These are phyloP conservation scores for Candida gigantensis DNA, from an alignment of 1,139 yeast species.

Conservation along the genomic window DNA sequence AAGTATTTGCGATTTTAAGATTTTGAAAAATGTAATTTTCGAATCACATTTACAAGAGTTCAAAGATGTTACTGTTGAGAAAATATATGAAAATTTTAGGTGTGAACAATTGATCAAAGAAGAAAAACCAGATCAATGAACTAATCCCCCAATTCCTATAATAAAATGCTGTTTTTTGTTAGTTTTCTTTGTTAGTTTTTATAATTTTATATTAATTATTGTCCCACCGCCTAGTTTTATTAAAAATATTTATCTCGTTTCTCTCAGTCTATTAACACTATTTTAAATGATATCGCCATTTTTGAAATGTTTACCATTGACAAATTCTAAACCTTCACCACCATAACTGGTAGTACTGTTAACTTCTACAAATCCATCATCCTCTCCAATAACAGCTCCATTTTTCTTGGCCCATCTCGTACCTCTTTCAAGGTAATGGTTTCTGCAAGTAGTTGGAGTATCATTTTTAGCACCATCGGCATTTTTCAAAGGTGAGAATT, in stretches of 20 bases:
- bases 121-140: background rate
- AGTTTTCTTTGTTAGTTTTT: background rate
- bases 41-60: slow-evolving; percentile 70
- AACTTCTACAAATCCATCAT: slow-evolving; percentile 69
- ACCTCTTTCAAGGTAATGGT: slow-evolving; percentile 64
- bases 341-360: slow-evolving; percentile 71
- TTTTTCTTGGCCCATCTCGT: slow-evolving; percentile 73
- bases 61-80: slow-evolving; percentile 61
- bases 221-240: background rate
- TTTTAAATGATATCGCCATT: slow-evolving; percentile 40
- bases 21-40: slow-evolving; percentile 57
- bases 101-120: slow-evolving; percentile 19
- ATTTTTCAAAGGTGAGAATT: slow-evolving; percentile 93
- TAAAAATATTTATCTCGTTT: too few species aligned
- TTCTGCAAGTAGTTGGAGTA: slow-evolving; percentile 80
- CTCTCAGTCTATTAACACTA: too few species aligned
- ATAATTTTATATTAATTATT: slow-evolving; percentile 1
- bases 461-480: slow-evolving; percentile 81
- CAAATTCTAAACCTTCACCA: slow-evolving; percentile 78
- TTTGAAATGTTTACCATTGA: slow-evolving; percentile 51
- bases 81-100: slow-evolving; percentile 64
- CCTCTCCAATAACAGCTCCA: slow-evolving; percentile 63
- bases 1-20: slow-evolving; percentile 55
- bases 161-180: background rate
- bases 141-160: background rate